These are phyloP conservation scores for Gryganskiella cystojenkinii DNA, from an alignment of 192 early-diverging fungal species.

Conservation along the genomic window DNA sequence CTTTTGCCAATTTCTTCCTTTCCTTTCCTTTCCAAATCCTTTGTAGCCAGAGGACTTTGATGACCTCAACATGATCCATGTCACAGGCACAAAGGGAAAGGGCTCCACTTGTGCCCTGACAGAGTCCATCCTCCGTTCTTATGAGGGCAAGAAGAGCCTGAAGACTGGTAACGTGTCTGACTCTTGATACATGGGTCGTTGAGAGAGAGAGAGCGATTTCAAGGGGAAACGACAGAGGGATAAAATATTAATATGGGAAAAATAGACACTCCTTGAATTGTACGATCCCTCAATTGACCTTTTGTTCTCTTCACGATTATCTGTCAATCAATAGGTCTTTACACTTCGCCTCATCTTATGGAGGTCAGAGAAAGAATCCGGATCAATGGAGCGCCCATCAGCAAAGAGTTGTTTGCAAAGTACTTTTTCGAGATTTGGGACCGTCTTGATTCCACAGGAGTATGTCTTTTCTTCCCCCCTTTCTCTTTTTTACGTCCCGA, in stretches of 20 bases:
- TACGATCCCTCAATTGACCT: neutral
- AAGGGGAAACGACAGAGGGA: no score
- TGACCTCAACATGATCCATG: constrained; percentile 79
- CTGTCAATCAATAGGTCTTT: constrained; percentile 79
- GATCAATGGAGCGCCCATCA: constrained; percentile 88
- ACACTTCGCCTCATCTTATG: constrained; percentile 93
- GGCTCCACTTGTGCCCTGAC: constrained; percentile 87
- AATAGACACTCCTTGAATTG: neutral
- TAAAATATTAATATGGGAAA: neutral
- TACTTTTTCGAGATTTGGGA: constrained; percentile 93
- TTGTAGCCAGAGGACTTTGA: constrained; percentile 71
- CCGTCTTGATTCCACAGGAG: constrained; percentile 62
- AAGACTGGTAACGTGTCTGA: constrained; percentile 39
- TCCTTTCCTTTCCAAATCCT: constrained; percentile 34
- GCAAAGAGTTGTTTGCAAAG: constrained; percentile 66
- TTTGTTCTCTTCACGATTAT: constrained; percentile 19
- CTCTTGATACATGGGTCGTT: neutral
- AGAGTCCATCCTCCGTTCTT: constrained; percentile 77
- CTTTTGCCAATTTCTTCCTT: constrained; percentile 37
- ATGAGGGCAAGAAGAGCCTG: constrained; percentile 25
- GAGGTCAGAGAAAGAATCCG: constrained; percentile 94
- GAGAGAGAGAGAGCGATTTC: no score
- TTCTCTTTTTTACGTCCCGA: neutral
- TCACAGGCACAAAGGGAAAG: constrained; percentile 90
- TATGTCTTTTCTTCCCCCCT: constrained; percentile 2